A percentile compares a stretch with the other conserved stretches of the same genome.
phyloP scores from a whole-genome alignment of 345 rosid species.

The Eucalyptus marginata region DNA sequence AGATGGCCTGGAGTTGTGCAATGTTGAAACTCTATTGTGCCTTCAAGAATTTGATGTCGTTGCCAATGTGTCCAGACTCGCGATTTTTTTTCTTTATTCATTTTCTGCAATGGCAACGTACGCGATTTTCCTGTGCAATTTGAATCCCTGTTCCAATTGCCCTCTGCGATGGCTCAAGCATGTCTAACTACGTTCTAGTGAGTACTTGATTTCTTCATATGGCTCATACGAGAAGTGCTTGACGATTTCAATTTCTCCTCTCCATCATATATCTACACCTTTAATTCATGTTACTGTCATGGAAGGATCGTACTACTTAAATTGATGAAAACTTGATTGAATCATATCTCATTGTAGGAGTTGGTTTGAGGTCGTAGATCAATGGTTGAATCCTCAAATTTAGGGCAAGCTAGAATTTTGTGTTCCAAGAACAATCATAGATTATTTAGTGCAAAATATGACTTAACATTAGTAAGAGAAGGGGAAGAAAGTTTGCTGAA shows the following conservation, averaged over 20 bases:
- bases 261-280: not conserved
- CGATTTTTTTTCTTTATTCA: not conserved
- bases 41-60: too few relatives aligned
- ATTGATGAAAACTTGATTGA: not conserved
- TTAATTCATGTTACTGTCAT: not conserved
- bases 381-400: not conserved
- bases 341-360: not conserved
- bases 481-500: not conserved
- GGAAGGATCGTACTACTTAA: not conserved
- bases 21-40: too few relatives aligned
- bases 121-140: not conserved
- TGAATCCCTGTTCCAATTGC: not conserved
- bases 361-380: not conserved
- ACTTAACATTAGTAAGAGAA: not conserved
- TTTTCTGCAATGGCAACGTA: not conserved
- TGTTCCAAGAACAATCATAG: not conserved
- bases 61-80: not conserved
- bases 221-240: not conserved
- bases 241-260: not conserved
- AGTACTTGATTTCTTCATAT: not conserved
- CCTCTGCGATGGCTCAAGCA: not conserved
- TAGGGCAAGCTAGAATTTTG: not conserved
- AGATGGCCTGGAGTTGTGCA: too few relatives aligned
- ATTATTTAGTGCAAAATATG: not conserved
- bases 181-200: not conserved